Conservation (phyloP, 768 basidiomycete genomes). For the Mycena alexandri region DNA sequence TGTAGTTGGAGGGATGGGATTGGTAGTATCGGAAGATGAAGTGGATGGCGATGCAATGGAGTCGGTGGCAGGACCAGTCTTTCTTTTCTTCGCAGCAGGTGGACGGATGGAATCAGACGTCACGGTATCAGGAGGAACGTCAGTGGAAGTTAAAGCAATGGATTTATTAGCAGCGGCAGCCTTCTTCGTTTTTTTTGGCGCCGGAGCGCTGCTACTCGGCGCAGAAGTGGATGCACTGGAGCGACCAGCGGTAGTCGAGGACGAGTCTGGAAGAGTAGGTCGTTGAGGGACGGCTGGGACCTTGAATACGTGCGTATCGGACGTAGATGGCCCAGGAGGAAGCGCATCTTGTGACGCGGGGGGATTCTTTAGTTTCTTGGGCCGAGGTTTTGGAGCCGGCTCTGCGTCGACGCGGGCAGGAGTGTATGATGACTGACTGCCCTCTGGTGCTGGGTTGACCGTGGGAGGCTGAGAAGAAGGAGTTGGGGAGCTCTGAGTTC, state of each 20-base stretch:
- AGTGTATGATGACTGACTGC: not conserved
- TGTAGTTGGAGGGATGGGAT: not conserved
- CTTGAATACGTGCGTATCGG: slow-evolving; percentile 24
- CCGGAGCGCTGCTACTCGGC: no score
- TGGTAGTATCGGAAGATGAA: no score
- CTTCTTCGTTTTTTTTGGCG: no score
- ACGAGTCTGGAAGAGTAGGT: slow-evolving; percentile 4
- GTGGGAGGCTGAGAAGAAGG: not conserved
- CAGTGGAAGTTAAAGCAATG: no score
- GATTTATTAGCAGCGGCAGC: no score
- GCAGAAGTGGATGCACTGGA: not conserved
- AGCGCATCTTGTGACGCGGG: slow-evolving; percentile 1
- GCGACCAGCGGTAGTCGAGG: not conserved
- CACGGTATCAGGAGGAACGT: no score
- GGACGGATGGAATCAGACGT: no score
- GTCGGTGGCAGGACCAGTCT: no score
- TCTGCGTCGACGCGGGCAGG: not conserved
- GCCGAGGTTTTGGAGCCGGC: slow-evolving; percentile 1
- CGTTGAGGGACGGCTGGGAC: slow-evolving; percentile 28
- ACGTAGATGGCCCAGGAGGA: no score
- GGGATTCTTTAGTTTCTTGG: slow-evolving; percentile 16
- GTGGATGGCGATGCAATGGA: no score
- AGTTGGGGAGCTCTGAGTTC: not conserved
- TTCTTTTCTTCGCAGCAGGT: no score
- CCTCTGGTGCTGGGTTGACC: not conserved